A percentile compares a stretch with the other conserved stretches of the same genome.
These are phyloP conservation scores for Neurospora hispaniola DNA, from an alignment of 495 filamentous ascomycete genomes.

Conservation along the genomic window DNA sequence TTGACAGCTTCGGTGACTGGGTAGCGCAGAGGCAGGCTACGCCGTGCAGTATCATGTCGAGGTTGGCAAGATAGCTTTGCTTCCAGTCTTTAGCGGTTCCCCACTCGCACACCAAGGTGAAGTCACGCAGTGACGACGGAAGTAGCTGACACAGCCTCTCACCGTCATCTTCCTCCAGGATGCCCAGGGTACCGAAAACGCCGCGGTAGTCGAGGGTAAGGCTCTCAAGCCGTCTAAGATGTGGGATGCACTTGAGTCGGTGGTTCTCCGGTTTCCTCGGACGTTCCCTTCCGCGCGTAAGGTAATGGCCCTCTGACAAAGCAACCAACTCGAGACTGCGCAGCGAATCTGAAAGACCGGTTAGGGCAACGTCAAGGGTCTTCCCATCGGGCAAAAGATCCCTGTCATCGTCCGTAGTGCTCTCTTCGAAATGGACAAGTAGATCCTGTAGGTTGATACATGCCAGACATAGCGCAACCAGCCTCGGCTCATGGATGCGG, in stretches of 20 bases:
- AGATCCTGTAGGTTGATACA: slow-evolving; percentile 20
- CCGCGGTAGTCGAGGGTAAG: slow-evolving; percentile 24
- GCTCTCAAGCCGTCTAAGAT: slow-evolving; percentile 14
- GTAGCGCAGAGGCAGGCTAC: slow-evolving; percentile 18
- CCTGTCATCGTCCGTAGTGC: slow-evolving; percentile 20
- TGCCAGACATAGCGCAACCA: slow-evolving; percentile 18
- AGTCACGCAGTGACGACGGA: slow-evolving; percentile 18
- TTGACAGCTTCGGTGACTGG: slow-evolving; percentile 10
- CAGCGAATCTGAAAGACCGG: slow-evolving; percentile 11
- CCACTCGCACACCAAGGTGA: slow-evolving; percentile 25
- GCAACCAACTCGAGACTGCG: slow-evolving; percentile 20
- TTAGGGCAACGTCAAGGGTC: slow-evolving; percentile 20
- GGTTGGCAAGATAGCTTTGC: slow-evolving; percentile 21
- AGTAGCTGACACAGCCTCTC: slow-evolving; percentile 22
- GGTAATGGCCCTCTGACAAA: slow-evolving; percentile 21
- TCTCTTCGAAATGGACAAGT: slow-evolving; percentile 22
- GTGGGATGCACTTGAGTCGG: slow-evolving; percentile 21
- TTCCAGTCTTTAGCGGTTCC: slow-evolving; percentile 24
- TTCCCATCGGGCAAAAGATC: slow-evolving; percentile 21
- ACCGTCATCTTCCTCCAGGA: slow-evolving; percentile 25
- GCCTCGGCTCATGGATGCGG: slow-evolving; percentile 19
- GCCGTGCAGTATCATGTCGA: slow-evolving; percentile 25
- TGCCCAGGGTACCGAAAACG: slow-evolving; percentile 24
- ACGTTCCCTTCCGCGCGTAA: slow-evolving; percentile 22
- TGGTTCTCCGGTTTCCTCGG: slow-evolving; percentile 27